Conservation (phyloP, 805 yeast genomes). For the Sugiyamaella chiloensis region DNA sequence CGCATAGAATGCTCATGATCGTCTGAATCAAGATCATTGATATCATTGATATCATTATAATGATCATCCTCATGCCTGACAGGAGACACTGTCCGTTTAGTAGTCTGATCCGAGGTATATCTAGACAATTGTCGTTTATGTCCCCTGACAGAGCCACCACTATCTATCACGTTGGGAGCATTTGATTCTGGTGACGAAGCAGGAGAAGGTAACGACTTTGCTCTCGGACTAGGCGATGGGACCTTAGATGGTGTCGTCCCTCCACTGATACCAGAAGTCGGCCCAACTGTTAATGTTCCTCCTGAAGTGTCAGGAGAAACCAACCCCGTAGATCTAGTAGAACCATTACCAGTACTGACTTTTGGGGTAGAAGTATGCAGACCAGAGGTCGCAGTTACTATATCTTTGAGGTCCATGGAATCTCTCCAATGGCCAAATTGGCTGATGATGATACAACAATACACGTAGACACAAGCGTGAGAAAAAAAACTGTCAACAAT, state of each 20-base stretch:
- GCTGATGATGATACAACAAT: too few species aligned
- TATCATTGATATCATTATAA: neutral
- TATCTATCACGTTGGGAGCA: too few species aligned
- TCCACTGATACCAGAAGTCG: neutral
- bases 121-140: slow-evolving; percentile 10
- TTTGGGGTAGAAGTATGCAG: too few species aligned
- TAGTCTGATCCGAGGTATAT: neutral
- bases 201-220: slow-evolving; percentile 1
- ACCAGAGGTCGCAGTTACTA: slow-evolving; percentile 13
- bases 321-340: neutral
- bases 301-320: slow-evolving; percentile 2
- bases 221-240: neutral
- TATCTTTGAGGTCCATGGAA: slow-evolving; percentile 24
- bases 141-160: neutral
- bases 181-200: neutral
- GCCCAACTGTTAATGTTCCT: neutral
- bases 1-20: neutral
- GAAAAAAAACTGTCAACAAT: neutral
- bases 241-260: neutral
- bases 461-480: neutral
- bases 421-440: too few species aligned
- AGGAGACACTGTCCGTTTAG: neutral
- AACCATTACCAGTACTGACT: too few species aligned
- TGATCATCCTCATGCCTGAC: neutral
- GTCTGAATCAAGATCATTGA: neutral